Evolutionary conservation across 1,284 basidiomycete species (phyloP), one percentile per base, ranked within the genome.

Genomic region (Naganishia albida): DNA sequence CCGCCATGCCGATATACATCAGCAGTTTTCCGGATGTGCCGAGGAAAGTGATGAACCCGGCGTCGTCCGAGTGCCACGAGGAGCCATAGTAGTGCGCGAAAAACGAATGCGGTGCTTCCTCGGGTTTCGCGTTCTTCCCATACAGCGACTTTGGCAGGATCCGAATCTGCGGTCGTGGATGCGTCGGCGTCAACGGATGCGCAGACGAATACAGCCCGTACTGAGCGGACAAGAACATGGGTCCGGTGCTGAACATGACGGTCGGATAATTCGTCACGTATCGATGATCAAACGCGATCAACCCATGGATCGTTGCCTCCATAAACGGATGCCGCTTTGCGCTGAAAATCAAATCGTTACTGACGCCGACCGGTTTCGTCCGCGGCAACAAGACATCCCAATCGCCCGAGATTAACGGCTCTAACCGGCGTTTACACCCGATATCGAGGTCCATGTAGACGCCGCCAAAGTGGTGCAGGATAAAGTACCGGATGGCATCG

Each of bases 391-490:
- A 87, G 74, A 95, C 89, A 50, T 93, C 88, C 82, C 91, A 91
- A 48, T 78, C 77, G 25, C 77, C 78, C 26, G 87, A 83, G 63
- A 98, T 83, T 23, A 99, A 85, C 10, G 90, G 89, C 76, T 97
- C 95, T 68, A 98, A 80, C 13, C 89, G 87, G n/a, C 91, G 87
- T 46, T 88, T 80, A 76, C 96, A 99, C 38, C 96, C 96, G 70
- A 99, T 90, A 79, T 99, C 95, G 68, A 99, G 85, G 81, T 99
- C 96, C 78, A 99, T 84, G 81, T 99, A 99, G 68, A 99, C 81
- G 50, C 96, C 96, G 49, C 95, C 96, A 75, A 90, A 95, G 75
- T 94, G 86, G 79, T 99, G 87, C 49, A 99, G 87, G 64, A 99
- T 87, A 79, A 59, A 62, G 82, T 99, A 99, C 51, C 96, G 93